phyloP scores from a whole-genome alignment of 108 stramenopile species.

The Cyclostephanos invisitatus region DNA sequence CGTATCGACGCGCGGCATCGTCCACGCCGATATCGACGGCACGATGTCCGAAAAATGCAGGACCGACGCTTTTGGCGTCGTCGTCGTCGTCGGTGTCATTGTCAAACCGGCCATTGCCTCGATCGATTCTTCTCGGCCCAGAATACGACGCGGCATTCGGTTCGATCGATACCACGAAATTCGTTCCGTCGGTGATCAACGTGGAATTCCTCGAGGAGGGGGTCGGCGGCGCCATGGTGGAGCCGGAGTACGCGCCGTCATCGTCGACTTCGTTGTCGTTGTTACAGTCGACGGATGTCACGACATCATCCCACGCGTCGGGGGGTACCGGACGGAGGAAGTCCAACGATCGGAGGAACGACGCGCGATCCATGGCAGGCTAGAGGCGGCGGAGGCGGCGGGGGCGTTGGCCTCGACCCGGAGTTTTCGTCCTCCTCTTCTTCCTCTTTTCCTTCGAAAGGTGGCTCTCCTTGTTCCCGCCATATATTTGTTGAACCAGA shows the following conservation, averaged over 20 bases:
- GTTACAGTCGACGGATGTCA: not conserved
- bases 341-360: slow-evolving; percentile 37
- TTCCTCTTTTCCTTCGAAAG: too few relatives aligned
- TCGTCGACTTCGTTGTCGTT: slow-evolving; percentile 2
- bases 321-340: slow-evolving; percentile 34
- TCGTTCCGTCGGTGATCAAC: slow-evolving; percentile 3
- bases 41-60: too few relatives aligned
- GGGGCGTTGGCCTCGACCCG: too few relatives aligned
- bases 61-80: too few relatives aligned
- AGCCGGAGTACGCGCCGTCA: slow-evolving; percentile 17
- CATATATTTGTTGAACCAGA: too few relatives aligned
- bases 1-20: too few relatives aligned
- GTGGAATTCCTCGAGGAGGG: slow-evolving; percentile 7
- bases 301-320: slow-evolving; percentile 12
- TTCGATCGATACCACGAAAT: slow-evolving; percentile 36
- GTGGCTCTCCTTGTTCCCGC: too few relatives aligned
- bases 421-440: too few relatives aligned
- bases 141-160: not conserved
- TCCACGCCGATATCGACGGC: too few relatives aligned
- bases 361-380: slow-evolving; percentile 36
- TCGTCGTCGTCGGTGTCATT: not conserved
- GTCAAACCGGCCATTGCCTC: not conserved
- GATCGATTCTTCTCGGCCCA: not conserved
- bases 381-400: too few relatives aligned
- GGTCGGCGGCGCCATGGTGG: slow-evolving; percentile 32